A percentile compares a stretch with the other conserved stretches of the same genome.
These are phyloP conservation scores for Candida khao-thaluensis DNA, from an alignment of 805 yeast species.

Conservation along the genomic window DNA sequence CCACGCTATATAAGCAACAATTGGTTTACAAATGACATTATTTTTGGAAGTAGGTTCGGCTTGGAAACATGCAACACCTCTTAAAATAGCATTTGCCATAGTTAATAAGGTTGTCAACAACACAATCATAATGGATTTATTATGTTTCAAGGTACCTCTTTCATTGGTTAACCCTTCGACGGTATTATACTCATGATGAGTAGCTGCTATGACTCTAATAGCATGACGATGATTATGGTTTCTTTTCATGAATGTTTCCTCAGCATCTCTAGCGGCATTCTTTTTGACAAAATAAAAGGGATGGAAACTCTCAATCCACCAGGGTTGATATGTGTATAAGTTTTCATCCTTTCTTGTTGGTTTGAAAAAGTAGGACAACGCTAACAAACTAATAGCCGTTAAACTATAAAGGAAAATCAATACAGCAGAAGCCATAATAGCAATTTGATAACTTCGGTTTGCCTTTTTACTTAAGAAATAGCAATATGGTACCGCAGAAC, in stretches of 20 bases:
- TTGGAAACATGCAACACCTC: constrained; percentile 33
- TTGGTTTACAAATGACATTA: constrained; percentile 40
- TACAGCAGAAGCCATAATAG: constrained; percentile 30
- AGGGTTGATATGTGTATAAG: constrained; percentile 66
- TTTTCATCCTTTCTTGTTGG: constrained; percentile 53
- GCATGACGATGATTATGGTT: constrained; percentile 52
- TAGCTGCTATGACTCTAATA: constrained; percentile 61
- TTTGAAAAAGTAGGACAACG: constrained; percentile 50
- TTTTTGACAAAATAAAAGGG: constrained; percentile 60
- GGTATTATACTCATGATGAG: constrained; percentile 39
- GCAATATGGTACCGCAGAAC: constrained; percentile 61
- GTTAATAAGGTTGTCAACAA: constrained; percentile 49
- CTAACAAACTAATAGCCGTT: constrained; percentile 49
- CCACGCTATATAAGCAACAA: constrained; percentile 66
- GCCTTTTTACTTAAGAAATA: constrained; percentile 45
- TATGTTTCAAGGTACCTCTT: constrained; percentile 49
- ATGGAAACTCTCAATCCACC: constrained; percentile 70
- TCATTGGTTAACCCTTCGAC: constrained; percentile 41
- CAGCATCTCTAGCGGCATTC: constrained; percentile 51
- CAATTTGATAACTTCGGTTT: constrained; percentile 21
- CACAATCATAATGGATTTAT: constrained; percentile 49
- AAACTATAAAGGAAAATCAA: constrained; percentile 46
- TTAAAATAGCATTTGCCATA: constrained; percentile 50
- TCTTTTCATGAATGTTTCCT: constrained; percentile 44
- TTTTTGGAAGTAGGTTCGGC: constrained; percentile 16